Conservation (phyloP, 352 stramenopile species). For the Globisporangium iwayamae region DNA sequence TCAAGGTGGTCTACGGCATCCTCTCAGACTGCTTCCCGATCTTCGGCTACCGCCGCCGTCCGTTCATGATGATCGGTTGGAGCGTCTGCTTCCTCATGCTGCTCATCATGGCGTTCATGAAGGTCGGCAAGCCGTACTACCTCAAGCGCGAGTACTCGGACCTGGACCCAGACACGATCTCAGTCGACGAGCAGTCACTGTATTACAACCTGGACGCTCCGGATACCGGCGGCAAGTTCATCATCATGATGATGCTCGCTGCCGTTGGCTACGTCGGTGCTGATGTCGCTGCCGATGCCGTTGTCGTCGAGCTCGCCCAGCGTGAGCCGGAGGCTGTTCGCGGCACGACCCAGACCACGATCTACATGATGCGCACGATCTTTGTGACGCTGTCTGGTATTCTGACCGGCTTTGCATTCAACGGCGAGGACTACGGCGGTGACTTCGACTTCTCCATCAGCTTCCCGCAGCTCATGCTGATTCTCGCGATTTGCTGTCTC, state of each 20-base stretch:
- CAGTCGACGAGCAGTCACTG: not conserved
- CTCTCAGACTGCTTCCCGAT: not conserved
- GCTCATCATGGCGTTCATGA: not conserved
- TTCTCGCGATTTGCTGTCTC: slow-evolving; percentile 25
- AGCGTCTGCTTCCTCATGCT: not conserved
- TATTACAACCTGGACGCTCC: not conserved
- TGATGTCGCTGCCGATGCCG: not conserved
- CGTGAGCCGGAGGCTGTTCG: not conserved
- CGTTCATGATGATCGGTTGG: not conserved
- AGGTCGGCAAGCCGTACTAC: not conserved
- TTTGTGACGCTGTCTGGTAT: slow-evolving; percentile 37
- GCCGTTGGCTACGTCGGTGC: not conserved
- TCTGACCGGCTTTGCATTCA: slow-evolving; percentile 40
- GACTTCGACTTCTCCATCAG: slow-evolving; percentile 46
- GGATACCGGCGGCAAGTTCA: not conserved
- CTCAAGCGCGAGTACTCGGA: not conserved
- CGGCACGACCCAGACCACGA: not conserved
- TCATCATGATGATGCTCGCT: not conserved
- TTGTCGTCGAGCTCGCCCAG: not conserved
- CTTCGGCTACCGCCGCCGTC: not conserved
- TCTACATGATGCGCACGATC: slow-evolving; percentile 21
- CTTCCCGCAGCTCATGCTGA: slow-evolving; percentile 45
- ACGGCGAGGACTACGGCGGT: slow-evolving; percentile 44
- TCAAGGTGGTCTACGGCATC: not conserved
- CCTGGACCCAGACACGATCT: not conserved